Conservation (phyloP, 495 filamentous ascomycete genomes). For the Lasiosphaeris hirsuta region DNA sequence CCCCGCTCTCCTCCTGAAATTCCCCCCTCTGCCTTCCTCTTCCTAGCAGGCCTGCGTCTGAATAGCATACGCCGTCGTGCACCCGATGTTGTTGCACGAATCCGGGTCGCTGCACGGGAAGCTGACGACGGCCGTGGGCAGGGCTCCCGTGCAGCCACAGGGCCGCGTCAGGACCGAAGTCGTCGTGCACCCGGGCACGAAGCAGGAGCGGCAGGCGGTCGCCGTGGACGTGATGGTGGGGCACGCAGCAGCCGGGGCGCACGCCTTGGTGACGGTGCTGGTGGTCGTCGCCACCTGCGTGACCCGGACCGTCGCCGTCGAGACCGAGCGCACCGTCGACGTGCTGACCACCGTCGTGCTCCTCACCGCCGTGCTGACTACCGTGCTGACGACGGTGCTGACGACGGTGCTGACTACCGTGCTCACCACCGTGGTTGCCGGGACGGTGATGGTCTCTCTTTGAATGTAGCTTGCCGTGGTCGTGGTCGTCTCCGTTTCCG, state of each 20-base stretch:
- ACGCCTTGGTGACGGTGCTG: slow-evolving; percentile 11
- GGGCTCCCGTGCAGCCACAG: slow-evolving; percentile 22
- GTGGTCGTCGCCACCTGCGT: slow-evolving; percentile 12
- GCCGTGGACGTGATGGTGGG: slow-evolving; percentile 27
- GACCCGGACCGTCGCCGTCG: slow-evolving; percentile 2
- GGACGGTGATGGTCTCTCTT: background rate
- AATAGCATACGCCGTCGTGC: slow-evolving; percentile 29
- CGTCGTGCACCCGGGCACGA: slow-evolving; percentile 30
- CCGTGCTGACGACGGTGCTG: slow-evolving; percentile 3
- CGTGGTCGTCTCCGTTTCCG: slow-evolving; percentile 4
- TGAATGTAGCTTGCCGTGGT: slow-evolving; percentile 20
- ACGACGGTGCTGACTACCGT: background rate
- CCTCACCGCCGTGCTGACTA: slow-evolving; percentile 8
- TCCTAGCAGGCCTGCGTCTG: slow-evolving; percentile 23
- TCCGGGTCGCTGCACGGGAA: slow-evolving; percentile 24
- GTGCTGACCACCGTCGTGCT: slow-evolving; percentile 9
- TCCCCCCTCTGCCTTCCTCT: background rate
- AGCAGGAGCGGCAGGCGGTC: slow-evolving; percentile 27
- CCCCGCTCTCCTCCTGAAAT: background rate
- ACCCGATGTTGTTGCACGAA: slow-evolving; percentile 29
- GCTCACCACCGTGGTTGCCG: background rate
- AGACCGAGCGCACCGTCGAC: background rate
- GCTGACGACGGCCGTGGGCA: slow-evolving; percentile 24
- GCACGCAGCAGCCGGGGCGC: slow-evolving; percentile 9
- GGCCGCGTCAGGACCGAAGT: slow-evolving; percentile 21